Percentiles rank a stretch among this genome's conserved stretches.
These are phyloP conservation scores for Botrytis fragariae DNA, from an alignment of 2,329 filamentous ascomycete species.

Conservation along the genomic window DNA sequence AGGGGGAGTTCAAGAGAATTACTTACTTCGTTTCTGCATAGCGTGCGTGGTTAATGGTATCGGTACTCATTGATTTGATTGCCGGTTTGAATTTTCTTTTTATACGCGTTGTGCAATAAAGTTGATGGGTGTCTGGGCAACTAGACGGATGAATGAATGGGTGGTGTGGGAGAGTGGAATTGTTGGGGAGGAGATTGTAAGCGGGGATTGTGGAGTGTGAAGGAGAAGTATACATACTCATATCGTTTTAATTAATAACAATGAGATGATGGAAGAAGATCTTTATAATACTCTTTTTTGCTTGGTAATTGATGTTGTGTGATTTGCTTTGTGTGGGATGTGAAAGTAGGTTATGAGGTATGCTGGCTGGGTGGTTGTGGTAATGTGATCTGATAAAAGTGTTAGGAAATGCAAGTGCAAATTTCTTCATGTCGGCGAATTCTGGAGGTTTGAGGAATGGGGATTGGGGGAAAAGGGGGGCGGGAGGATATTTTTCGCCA, in stretches of 20 bases:
- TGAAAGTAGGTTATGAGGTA: background rate
- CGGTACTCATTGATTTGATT: slow-evolving; percentile 7
- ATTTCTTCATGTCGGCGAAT: no score
- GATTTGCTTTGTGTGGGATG: background rate
- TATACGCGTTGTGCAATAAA: slow-evolving; percentile 1
- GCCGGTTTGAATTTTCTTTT: background rate
- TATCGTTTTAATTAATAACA: slow-evolving; percentile 14
- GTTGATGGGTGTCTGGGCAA: slow-evolving; percentile 2
- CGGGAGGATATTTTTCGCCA: no score
- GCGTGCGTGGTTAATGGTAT: slow-evolving; percentile 22
- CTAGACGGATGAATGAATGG: background rate
- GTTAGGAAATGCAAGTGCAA: no score
- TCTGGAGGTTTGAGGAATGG: no score
- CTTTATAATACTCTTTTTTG: background rate
- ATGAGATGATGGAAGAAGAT: background rate
- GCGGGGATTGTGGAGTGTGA: background rate
- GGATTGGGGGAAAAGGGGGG: no score
- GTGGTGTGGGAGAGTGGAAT: no score
- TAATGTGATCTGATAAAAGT: no score
- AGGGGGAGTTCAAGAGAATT: slow-evolving; percentile 7
- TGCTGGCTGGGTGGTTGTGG: no score
- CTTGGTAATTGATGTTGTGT: background rate
- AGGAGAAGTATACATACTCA: background rate
- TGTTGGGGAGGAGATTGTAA: no score
- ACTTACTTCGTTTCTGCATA: slow-evolving; percentile 24